phyloP scores from a whole-genome alignment of 2,329 filamentous ascomycete genomes.

The Hypomyces rosellus region DNA sequence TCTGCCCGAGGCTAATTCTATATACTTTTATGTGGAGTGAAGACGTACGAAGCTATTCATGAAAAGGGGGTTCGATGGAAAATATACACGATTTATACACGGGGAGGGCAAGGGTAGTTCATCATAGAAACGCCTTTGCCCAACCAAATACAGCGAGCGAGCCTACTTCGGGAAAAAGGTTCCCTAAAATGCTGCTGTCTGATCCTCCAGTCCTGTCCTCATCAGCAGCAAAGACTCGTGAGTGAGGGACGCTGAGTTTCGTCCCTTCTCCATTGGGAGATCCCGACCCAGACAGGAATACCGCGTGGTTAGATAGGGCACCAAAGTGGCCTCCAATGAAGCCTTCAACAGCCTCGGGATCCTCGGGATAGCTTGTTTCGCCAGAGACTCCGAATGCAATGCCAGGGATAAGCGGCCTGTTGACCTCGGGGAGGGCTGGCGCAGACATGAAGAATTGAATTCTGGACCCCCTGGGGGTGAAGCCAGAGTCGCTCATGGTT shows the following conservation, averaged over 20 bases:
- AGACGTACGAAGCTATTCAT: too few relatives aligned
- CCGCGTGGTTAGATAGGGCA: conserved; percentile 53
- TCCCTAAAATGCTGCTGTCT: too few relatives aligned
- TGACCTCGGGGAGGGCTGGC: conserved; percentile 20
- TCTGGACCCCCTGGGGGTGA: conserved; percentile 56
- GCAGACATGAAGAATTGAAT: conserved; percentile 58
- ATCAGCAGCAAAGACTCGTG: conserved; percentile 20
- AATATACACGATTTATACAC: too few relatives aligned
- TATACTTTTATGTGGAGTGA: too few relatives aligned
- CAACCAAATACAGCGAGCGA: too few relatives aligned
- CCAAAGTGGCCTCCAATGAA: conserved; percentile 49
- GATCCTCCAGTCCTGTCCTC: background rate
- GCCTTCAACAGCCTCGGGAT: conserved; percentile 1
- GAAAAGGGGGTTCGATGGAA: too few relatives aligned
- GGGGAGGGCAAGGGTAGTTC: too few relatives aligned
- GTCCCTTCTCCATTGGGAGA: conserved; percentile 15
- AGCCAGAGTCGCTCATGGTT: conserved; percentile 40
- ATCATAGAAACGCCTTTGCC: too few relatives aligned
- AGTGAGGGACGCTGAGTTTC: conserved; percentile 31
- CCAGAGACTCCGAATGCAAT: conserved; percentile 30
- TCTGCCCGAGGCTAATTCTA: too few relatives aligned
- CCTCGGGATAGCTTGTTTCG: conserved; percentile 2
- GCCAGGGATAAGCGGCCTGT: conserved; percentile 11
- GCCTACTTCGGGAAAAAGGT: too few relatives aligned
- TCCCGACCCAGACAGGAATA: conserved; percentile 39